phyloP scores from a whole-genome alignment of 768 basidiomycete genomes.

The Macrolepiota fuliginosa region DNA sequence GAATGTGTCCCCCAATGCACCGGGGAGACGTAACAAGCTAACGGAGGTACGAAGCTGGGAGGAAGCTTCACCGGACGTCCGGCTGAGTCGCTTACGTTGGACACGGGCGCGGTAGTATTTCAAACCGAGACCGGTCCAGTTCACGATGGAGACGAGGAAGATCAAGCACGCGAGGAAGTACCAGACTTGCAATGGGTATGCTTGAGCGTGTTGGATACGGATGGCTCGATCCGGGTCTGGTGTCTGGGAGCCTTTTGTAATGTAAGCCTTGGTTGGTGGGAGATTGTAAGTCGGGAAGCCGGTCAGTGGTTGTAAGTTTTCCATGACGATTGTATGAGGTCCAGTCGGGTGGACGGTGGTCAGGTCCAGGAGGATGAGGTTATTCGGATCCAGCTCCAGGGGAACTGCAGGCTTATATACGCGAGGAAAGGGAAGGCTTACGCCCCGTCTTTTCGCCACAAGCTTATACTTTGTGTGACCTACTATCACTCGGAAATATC shows the following conservation, averaged over 20 bases:
- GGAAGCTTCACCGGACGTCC: background rate
- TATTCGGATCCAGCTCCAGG: no score
- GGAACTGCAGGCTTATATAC: background rate
- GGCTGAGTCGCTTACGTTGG: constrained; percentile 4
- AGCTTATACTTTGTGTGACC: no score
- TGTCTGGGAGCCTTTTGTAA: background rate
- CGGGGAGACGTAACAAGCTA: constrained; percentile 25
- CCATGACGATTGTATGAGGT: background rate
- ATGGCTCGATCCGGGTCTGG: background rate
- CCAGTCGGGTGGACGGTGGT: no score
- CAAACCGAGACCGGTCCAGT: constrained; percentile 25
- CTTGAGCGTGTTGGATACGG: background rate
- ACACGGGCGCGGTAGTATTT: constrained; percentile 16
- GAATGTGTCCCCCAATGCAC: constrained; percentile 30
- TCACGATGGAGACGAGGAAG: constrained; percentile 33
- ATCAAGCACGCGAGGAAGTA: constrained; percentile 42
- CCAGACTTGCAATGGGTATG: constrained; percentile 41
- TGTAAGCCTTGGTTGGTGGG: background rate
- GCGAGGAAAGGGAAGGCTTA: background rate
- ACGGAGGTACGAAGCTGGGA: constrained; percentile 9
- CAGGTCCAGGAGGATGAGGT: background rate
- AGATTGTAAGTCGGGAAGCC: background rate
- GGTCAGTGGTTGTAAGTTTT: constrained; percentile 20
- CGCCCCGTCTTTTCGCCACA: no score
- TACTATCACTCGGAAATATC: no score